Evolutionary conservation across 2,329 filamentous ascomycete genomes (phyloP), one percentile per base, ranked within the genome.

Genomic region (Akanthomyces muscarius): DNA sequence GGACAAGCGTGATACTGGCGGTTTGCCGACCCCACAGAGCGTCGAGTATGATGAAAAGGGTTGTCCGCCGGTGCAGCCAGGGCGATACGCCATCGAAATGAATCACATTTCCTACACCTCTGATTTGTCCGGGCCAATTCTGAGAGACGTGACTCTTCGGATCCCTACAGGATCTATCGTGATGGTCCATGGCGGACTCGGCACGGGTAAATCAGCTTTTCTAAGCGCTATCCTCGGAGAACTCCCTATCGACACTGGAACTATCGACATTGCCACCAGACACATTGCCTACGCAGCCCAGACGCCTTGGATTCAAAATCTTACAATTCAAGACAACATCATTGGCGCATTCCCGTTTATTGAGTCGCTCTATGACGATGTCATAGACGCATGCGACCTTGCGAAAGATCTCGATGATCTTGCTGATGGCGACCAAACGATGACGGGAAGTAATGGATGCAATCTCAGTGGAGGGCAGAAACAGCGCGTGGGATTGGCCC

Each of bases 381-480:
- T 78, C 0, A 42, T 76, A 5, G 64, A 70, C 2, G 73, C 74
- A 0, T 79, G 77, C 25, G 73, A 72, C 38, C 65, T 78, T 23
- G 54, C 65, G 0, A 66, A 68, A 2, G 76, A 78, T 42, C 50
- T 74, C 5, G 58, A 52, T 0, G 61, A 66, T 11, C 57, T 74
- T 8, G 65, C 71, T 1, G 51, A 66, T 4, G 71, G 73, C 0
- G 66, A 68, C 16, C 60, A 69, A 11, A 72, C 72, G 0, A 52
- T 70, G 25, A 70, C 75, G 18, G 74, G 74, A 1, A 70, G 71
- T 36, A 51, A 60, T 21, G 57, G 57, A 4, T 60, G 57, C 18
- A 60, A 60, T 18, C 25, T 60, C 2, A 60, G 57, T 21, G 57
- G 57, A 14, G 57, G 57, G 7, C 57, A 60, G 25, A 55, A 57